phyloP scores from a whole-genome alignment of 495 filamentous ascomycete species.

The Apiosordaria backusii region DNA sequence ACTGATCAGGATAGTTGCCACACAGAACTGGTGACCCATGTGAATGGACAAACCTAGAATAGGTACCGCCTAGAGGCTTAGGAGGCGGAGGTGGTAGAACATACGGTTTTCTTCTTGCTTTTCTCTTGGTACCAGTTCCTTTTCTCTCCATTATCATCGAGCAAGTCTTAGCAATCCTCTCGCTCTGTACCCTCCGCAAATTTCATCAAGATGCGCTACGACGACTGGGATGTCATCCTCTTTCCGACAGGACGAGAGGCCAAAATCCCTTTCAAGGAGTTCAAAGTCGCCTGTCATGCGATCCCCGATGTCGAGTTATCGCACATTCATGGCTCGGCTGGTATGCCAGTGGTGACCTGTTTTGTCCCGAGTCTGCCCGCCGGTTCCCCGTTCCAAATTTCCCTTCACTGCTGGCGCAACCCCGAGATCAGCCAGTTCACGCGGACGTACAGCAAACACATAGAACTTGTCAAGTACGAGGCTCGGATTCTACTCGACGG shows the following conservation, averaged over 20 bases:
- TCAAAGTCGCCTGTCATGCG: slow-evolving; percentile 78
- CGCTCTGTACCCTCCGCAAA: neutral
- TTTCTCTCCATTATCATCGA: slow-evolving; percentile 19
- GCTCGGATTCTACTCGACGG: slow-evolving; percentile 72
- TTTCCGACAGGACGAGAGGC: slow-evolving; percentile 55
- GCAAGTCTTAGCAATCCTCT: slow-evolving; percentile 15
- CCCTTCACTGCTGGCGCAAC: slow-evolving; percentile 76
- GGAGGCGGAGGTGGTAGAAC: too few species aligned
- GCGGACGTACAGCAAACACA: slow-evolving; percentile 56
- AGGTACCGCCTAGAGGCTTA: too few species aligned
- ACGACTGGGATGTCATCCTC: slow-evolving; percentile 73
- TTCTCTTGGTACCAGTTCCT: slow-evolving; percentile 13
- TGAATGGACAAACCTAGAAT: neutral
- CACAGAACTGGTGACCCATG: neutral
- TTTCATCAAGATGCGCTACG: slow-evolving; percentile 65
- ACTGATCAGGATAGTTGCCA: neutral
- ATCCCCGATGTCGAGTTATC: slow-evolving; percentile 58
- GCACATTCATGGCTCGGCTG: slow-evolving; percentile 40
- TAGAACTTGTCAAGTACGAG: slow-evolving; percentile 62
- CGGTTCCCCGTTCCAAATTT: slow-evolving; percentile 66
- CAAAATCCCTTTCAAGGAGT: slow-evolving; percentile 74
- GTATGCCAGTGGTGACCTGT: slow-evolving; percentile 67
- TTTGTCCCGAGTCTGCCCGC: slow-evolving; percentile 67
- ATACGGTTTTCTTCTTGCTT: neutral
- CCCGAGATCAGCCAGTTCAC: slow-evolving; percentile 61